Percentiles rank a stretch among this genome's conserved stretches.
Conservation (phyloP, 2,329 filamentous ascomycete genomes). For the Aspergillus ruber region DNA sequence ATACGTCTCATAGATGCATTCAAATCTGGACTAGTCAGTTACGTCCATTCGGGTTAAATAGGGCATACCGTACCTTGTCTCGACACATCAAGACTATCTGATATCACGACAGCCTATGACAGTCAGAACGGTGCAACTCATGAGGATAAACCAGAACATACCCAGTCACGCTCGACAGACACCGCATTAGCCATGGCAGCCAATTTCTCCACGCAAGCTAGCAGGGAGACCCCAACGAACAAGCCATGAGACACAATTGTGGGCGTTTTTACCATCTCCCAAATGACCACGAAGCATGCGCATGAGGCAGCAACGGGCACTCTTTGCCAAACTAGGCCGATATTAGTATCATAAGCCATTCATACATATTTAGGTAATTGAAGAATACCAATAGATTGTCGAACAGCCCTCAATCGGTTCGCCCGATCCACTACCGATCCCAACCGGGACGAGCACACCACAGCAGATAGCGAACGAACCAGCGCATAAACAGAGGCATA, state of each 20-base stretch:
- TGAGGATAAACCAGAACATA: slow-evolving; percentile 12
- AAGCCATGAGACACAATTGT: slow-evolving; percentile 13
- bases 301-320: slow-evolving; percentile 44
- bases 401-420: slow-evolving; percentile 46
- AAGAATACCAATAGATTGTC: slow-evolving; percentile 41
- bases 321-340: slow-evolving; percentile 28
- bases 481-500: slow-evolving; percentile 66
- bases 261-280: not conserved
- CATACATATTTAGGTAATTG: not conserved
- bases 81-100: slow-evolving; percentile 30
- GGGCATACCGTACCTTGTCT: slow-evolving; percentile 34
- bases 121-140: not conserved
- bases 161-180: slow-evolving; percentile 66
- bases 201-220: slow-evolving; percentile 66
- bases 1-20: slow-evolving; percentile 54
- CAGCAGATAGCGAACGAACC: slow-evolving; percentile 51
- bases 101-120: slow-evolving; percentile 24
- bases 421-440: slow-evolving; percentile 55
- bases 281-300: slow-evolving; percentile 38
- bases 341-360: slow-evolving; percentile 1
- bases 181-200: slow-evolving; percentile 59
- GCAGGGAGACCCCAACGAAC: slow-evolving; percentile 36
- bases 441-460: slow-evolving; percentile 53
- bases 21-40: slow-evolving; percentile 25
- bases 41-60: slow-evolving; percentile 3